Base-by-base conservation (phyloP, 1,284 basidiomycete species). In the Crocinoboletus sp. region DNA sequence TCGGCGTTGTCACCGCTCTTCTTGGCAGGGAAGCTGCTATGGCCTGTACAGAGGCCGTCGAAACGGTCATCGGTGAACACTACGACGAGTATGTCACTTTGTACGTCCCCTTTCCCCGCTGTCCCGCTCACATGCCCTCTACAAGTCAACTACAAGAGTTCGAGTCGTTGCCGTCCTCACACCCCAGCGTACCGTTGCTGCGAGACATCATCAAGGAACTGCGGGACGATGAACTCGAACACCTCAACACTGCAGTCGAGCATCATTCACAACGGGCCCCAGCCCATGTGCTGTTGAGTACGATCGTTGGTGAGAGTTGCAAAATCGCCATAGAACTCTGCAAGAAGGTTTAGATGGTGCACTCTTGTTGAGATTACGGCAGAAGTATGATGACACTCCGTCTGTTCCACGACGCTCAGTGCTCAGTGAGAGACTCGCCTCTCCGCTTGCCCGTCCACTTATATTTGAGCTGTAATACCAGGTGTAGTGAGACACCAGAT, bases 31-130 rank as follows among this genome's bases (percentile, higher is more conserved):
- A 97, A 54, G 92, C 93, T 6, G 94, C 94, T 1, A 98, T 98
- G 94, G 94, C 94, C 2, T 97, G 94, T 57, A 98, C 94, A 0
- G 94, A 98, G 65, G 94, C 94, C 0, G 94, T 98, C 5, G 94
- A 98, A 67, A 97, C 93, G 0, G 92, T 94, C 38, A 98, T 98
- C 45, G 94, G 94, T 22, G 94, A 98, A 65, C 94, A 98, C 64
- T 98, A 98, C 59, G 92, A 97, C 64, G 93, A 97, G 94, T 95
- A 63, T 65, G 90, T 76, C 29, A 32, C 31, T 38, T 15, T 30
- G 10, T 34, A 5, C 11, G 30, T 39, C 43, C 51, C 34, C n/a
- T n/a, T n/a, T n/a, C n/a, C n/a, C n/a, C n/a, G 41, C 41, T 2
- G 13, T 28, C 25, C 27, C 22, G 38, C 48, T 57, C 6, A 55